Evolutionary conservation across 2,329 filamentous ascomycete species (phyloP), one percentile per base, ranked within the genome.

Genomic region (Akanthomyces uredinophilus): DNA sequence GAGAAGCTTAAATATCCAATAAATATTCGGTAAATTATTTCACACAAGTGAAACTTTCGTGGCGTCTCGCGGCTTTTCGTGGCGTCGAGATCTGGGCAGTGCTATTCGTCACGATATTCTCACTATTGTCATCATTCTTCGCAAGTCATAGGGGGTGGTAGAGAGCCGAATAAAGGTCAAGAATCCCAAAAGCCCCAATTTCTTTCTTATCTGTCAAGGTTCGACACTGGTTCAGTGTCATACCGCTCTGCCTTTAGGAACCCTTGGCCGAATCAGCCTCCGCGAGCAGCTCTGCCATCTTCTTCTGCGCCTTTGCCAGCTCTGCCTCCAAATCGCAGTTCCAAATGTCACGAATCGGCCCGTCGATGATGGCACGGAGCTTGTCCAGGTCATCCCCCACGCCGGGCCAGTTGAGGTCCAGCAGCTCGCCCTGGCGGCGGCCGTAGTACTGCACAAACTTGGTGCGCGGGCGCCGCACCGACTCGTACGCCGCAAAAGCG

Each of bases 301-400:
- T 53, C 20, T 22, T 49, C 47, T 46, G 57, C 16, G 61, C 61
- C 47, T 62, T 62, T 6, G 39, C 54, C 22, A 62, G 39, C 61
- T 62, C 61, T 10, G 53, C 61, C 32, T 62, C 61, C n/a, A 62
- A 16, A n/a, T 62, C 61, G 10, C 47, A 62, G 49, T 62, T 62
- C 61, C 61, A 62, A 47, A 62, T 62, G 5, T 62, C 54, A 1
- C 49, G 46, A 3, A 62, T 49, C 1, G 61, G 22, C 16, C 22
- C 37, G 22, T 43, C 47, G 10, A 62, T 32, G 7, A 43, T 24
- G 20, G 41, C 22, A 7, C 54, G n/a, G 7, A 62, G 61, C 39
- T 41, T 46, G 5, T 59, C 54, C 29, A 62, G 47, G 24, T 62
- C 61, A 7, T 58, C 61, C 5, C 20, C 61, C 11, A 62, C 61